Conservation (phyloP, 768 basidiomycete genomes). For the Piloderma croceum region DNA sequence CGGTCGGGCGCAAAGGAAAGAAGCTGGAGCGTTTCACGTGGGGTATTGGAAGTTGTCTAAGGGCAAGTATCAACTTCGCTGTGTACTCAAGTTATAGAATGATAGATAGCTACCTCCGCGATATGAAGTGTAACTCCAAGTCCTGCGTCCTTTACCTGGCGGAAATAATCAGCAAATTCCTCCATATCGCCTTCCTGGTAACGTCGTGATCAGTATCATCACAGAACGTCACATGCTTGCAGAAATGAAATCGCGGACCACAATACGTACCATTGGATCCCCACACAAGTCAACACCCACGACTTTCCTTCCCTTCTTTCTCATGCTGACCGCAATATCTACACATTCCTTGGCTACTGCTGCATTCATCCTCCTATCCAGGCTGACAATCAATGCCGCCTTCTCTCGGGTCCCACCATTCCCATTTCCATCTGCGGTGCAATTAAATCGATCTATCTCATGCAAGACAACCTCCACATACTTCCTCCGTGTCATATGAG, state of each 20-base stretch:
- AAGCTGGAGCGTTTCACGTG: conserved; percentile 54
- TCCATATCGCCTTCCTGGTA: conserved; percentile 48
- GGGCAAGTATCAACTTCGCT: too few species aligned
- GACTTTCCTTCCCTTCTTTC: conserved; percentile 50
- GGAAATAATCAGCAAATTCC: conserved; percentile 46
- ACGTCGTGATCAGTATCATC: conserved; percentile 1
- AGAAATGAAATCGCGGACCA: background rate
- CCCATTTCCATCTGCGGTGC: too few species aligned
- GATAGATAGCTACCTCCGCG: conserved; percentile 55
- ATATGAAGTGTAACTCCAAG: conserved; percentile 77
- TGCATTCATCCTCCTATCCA: conserved; percentile 66
- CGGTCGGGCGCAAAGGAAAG: conserved; percentile 61
- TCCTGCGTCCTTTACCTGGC: conserved; percentile 50
- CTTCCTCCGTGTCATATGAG: conserved; percentile 47
- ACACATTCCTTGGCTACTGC: conserved; percentile 51
- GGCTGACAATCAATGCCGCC: conserved; percentile 62
- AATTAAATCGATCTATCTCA: conserved; percentile 60
- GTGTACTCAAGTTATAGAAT: background rate
- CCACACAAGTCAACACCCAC: conserved; percentile 83
- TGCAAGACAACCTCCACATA: conserved; percentile 65
- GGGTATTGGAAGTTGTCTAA: conserved; percentile 43
- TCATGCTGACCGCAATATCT: conserved; percentile 49
- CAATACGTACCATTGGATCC: conserved; percentile 45
- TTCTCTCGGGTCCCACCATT: conserved; percentile 34
- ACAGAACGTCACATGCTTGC: too few species aligned